phyloP scores from a whole-genome alignment of 2,329 filamentous ascomycete genomes.

The Neonectria coccinea region DNA sequence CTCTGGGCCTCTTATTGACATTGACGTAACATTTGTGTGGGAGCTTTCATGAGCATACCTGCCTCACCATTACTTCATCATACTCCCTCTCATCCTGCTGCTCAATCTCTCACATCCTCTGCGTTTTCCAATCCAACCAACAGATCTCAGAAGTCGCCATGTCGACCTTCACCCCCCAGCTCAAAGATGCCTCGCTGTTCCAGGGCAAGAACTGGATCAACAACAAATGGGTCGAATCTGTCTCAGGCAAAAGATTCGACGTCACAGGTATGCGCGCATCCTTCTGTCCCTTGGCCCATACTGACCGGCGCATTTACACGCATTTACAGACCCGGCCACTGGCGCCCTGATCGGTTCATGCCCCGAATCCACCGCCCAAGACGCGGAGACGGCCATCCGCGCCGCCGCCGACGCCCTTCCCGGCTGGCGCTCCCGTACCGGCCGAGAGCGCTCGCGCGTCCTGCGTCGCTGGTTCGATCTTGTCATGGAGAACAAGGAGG shows the following conservation, averaged over 20 bases:
- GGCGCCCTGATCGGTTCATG: constrained; percentile 74
- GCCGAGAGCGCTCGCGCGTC: constrained; percentile 67
- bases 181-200: constrained; percentile 72
- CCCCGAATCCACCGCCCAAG: constrained; percentile 74
- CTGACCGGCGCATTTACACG: neutral
- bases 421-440: constrained; percentile 66
- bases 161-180: constrained; percentile 35
- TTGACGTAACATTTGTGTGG: neutral
- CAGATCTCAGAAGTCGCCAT: constrained; percentile 4
- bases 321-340: constrained; percentile 69
- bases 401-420: constrained; percentile 73
- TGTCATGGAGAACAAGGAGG: constrained; percentile 71
- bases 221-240: constrained; percentile 77
- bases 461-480: constrained; percentile 72
- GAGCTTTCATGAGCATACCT: neutral
- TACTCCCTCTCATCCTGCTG: neutral
- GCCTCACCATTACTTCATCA: neutral
- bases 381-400: constrained; percentile 75
- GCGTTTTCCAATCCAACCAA: neutral
- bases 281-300: neutral
- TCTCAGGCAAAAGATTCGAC: constrained; percentile 78
- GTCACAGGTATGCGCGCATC: constrained; percentile 52
- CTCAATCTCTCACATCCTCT: neutral
- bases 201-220: constrained; percentile 73
- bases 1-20: neutral